These are phyloP conservation scores for Gaultheria prostrata DNA, from an alignment of 148 eudicot genomes.

Conservation along the genomic window DNA sequence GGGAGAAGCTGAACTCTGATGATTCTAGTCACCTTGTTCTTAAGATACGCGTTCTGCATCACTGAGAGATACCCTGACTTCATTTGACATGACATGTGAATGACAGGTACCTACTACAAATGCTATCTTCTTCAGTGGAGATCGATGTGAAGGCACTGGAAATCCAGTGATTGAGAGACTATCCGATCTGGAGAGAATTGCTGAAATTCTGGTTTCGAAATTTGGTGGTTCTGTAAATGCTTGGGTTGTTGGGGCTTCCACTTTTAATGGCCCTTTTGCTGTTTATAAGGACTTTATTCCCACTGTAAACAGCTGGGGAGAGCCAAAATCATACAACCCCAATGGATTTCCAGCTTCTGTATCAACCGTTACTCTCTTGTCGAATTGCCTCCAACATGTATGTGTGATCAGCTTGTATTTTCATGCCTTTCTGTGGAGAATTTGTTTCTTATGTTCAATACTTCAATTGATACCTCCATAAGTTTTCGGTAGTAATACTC, in stretches of 20 bases:
- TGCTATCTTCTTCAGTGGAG: constrained; percentile 84
- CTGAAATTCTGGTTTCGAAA: constrained; percentile 66
- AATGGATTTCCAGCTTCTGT: constrained; percentile 71
- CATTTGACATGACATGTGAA: not conserved
- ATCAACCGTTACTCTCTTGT: constrained; percentile 52
- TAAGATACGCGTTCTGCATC: not conserved
- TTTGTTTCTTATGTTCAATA: not conserved
- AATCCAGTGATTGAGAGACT: constrained; percentile 78
- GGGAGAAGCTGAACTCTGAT: not conserved
- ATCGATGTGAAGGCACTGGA: constrained; percentile 73
- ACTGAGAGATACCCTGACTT: not conserved
- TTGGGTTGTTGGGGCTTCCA: constrained; percentile 82
- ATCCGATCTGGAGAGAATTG: constrained; percentile 58
- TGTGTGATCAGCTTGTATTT: constrained; percentile 12
- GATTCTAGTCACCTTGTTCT: not conserved
- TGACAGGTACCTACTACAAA: constrained; percentile 73
- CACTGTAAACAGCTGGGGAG: constrained; percentile 58
- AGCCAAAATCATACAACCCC: constrained; percentile 64
- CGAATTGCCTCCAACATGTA: constrained; percentile 64
- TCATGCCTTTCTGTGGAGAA: not conserved
- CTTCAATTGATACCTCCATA: not conserved
- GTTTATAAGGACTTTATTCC: constrained; percentile 66
- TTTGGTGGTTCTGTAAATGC: constrained; percentile 62
- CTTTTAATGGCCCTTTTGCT: constrained; percentile 87
- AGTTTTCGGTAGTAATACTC: not conserved